These are phyloP conservation scores for Mortierella sp. DNA, from an alignment of 371 early-diverging fungal species.

Conservation along the genomic window DNA sequence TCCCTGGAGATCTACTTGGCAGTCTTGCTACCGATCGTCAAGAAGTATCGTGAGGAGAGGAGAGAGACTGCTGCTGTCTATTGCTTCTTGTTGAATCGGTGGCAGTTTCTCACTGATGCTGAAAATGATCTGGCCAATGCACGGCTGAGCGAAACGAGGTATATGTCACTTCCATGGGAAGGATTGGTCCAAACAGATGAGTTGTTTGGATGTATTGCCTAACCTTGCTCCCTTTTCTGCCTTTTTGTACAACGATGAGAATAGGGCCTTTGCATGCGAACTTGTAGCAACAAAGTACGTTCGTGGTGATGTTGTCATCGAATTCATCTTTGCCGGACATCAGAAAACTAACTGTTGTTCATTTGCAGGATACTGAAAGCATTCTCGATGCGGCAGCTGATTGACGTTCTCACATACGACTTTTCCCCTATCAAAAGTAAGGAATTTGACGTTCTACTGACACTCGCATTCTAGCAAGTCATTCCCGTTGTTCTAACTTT, in stretches of 20 bases:
- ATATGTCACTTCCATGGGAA: background rate
- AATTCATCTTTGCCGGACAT: background rate
- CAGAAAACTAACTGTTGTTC: too few relatives aligned
- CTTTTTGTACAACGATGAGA: background rate
- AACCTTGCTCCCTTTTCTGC: background rate
- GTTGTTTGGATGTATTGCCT: background rate
- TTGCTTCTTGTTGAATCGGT: slow-evolving; percentile 44
- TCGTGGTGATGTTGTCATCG: background rate
- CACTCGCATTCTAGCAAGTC: too few relatives aligned
- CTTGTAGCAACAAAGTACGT: slow-evolving; percentile 55
- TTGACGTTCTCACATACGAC: slow-evolving; percentile 53
- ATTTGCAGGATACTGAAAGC: slow-evolving; percentile 44
- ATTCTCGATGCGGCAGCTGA: slow-evolving; percentile 47
- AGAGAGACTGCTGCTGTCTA: slow-evolving; percentile 52
- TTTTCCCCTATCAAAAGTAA: slow-evolving; percentile 49
- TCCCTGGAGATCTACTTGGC: slow-evolving; percentile 52
- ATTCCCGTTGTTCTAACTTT: background rate
- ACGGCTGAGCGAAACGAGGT: slow-evolving; percentile 51
- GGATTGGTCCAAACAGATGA: background rate
- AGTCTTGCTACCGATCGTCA: slow-evolving; percentile 46
- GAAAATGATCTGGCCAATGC: slow-evolving; percentile 50
- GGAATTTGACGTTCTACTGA: too few relatives aligned
- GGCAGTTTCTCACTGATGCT: slow-evolving; percentile 52
- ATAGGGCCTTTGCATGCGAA: slow-evolving; percentile 55
- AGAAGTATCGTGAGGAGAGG: slow-evolving; percentile 44